A percentile compares a stretch with the other conserved stretches of the same genome.
These are phyloP conservation scores for Letharia lupina DNA, from an alignment of 495 filamentous ascomycete species.

Conservation along the genomic window DNA sequence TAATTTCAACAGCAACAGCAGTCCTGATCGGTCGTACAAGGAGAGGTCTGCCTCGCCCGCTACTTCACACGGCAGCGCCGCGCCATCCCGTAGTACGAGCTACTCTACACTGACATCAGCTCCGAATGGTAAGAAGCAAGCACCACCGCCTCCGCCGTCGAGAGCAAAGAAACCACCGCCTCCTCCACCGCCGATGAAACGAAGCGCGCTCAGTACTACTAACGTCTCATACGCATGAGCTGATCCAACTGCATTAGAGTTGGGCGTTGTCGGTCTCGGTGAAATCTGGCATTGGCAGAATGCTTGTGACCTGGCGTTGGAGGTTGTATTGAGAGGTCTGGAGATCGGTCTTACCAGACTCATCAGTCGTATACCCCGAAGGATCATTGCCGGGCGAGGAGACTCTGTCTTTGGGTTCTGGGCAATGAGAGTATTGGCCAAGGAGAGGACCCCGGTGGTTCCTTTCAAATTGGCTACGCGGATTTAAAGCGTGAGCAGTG, in stretches of 20 bases:
- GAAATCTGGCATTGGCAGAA: background rate
- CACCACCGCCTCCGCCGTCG: constrained; percentile 76
- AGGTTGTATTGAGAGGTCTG: background rate
- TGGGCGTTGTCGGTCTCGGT: background rate
- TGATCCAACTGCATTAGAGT: background rate
- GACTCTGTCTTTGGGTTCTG: background rate
- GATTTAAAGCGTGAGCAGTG: background rate
- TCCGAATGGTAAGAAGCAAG: constrained; percentile 53
- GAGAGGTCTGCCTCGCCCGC: constrained; percentile 52
- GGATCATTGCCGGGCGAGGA: background rate
- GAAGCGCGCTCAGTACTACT: constrained; percentile 32
- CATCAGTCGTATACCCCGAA: background rate
- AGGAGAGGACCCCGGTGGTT: background rate
- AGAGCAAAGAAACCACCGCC: constrained; percentile 70
- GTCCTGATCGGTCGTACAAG: constrained; percentile 48
- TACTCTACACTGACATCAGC: constrained; percentile 37
- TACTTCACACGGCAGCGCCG: constrained; percentile 51
- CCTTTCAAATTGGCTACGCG: background rate
- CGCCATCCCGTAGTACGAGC: constrained; percentile 47
- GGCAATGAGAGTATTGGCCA: background rate
- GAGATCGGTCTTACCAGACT: background rate
- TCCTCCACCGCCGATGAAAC: constrained; percentile 47
- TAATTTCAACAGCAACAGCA: constrained; percentile 45
- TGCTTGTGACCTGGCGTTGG: background rate
- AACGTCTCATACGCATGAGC: constrained; percentile 23